Evolutionary conservation across 805 yeast genomes (phyloP), one percentile per base, ranked within the genome.

Genomic region (Candida piceae): DNA sequence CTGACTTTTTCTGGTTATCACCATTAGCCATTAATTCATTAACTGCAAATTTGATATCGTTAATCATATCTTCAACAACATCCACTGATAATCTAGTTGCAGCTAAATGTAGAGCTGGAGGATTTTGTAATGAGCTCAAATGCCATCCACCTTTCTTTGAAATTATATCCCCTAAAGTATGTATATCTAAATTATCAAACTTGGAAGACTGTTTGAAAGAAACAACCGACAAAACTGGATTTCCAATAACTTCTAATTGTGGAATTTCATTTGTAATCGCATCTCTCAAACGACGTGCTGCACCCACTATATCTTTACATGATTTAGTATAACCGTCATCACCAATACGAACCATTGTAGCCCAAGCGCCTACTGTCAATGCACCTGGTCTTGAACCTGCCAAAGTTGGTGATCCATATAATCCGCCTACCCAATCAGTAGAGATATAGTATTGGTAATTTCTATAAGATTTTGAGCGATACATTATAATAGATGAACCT

Each of bases 331-430:
- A 90, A 1, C 97, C 97, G n/a, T 76, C 74, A 38, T 76, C 78
- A 27, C 98, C 98, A 38, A 89, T 69, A 44, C 72, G 70, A 31
- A 90, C 63, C 72, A 90, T 64, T 0, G 97, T 88, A 1, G 96
- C 94, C 97, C 97, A 93, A 59, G 97, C 89, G 0, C 97, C 97
- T n/a, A 84, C 97, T 71, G 88, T 84, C 24, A 90, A 67, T 0
- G 97, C 97, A 32, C 98, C 98, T 0, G 97, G 97, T 46, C 97
- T 74, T 9, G 96, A 85, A 2, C 98, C 98, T 0, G 97, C 97
- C 34, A 93, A 65, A 0, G 97, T 93, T 2, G 97, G 97, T 0
- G 96, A 86, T 0, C 97, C 98, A 55, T 90, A 90, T 48, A 90
- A 67, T 0, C 98, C 98, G 22, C 98, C 98, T 4, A 79, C 68